phyloP scores from a whole-genome alignment of 2,329 filamentous ascomycete species.

The Colletotrichum melonis region DNA sequence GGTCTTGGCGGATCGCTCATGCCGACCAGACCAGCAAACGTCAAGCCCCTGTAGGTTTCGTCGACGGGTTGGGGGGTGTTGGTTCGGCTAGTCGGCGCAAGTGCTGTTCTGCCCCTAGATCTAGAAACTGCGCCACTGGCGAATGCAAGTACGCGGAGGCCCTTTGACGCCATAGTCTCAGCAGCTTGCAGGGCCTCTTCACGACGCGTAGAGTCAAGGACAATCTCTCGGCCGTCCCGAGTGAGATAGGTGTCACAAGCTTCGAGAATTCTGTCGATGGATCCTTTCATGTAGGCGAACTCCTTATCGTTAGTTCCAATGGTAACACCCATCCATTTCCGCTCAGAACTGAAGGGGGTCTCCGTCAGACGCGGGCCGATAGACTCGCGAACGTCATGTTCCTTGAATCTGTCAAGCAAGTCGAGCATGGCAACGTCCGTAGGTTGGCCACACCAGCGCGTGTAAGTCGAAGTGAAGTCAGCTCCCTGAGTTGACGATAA shows the following conservation, averaged over 20 bases:
- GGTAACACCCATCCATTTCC: constrained; percentile 99
- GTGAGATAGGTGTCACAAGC: constrained; percentile 93
- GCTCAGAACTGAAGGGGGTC: constrained; percentile 94
- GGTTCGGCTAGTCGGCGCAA: constrained; percentile 55
- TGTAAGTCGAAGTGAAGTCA: constrained; percentile 73
- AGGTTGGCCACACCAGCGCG: constrained; percentile 95
- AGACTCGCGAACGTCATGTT: constrained; percentile 89
- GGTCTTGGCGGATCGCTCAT: constrained; percentile 97
- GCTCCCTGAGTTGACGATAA: constrained; percentile 84
- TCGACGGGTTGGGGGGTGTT: constrained; percentile 62
- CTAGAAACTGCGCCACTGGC: constrained; percentile 80
- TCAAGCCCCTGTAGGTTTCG: constrained; percentile 83
- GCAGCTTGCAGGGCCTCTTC: constrained; percentile 83
- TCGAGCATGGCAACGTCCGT: constrained; percentile 98
- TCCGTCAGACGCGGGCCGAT: constrained; percentile 86
- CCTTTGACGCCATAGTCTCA: constrained; percentile 87
- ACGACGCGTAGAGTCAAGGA: constrained; percentile 80
- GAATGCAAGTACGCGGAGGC: constrained; percentile 91
- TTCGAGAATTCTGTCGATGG: constrained; percentile 86
- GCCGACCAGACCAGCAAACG: constrained; percentile 91
- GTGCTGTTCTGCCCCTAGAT: constrained; percentile 54
- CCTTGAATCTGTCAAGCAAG: constrained; percentile 88
- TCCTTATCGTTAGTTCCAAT: constrained; percentile 77
- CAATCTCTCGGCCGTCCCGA: constrained; percentile 85
- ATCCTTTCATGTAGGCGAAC: constrained; percentile 94